A percentile compares a stretch with the other conserved stretches of the same genome.
These are phyloP conservation scores for Mimosa pudica DNA, from an alignment of 306 rosid species.

Conservation along the genomic window DNA sequence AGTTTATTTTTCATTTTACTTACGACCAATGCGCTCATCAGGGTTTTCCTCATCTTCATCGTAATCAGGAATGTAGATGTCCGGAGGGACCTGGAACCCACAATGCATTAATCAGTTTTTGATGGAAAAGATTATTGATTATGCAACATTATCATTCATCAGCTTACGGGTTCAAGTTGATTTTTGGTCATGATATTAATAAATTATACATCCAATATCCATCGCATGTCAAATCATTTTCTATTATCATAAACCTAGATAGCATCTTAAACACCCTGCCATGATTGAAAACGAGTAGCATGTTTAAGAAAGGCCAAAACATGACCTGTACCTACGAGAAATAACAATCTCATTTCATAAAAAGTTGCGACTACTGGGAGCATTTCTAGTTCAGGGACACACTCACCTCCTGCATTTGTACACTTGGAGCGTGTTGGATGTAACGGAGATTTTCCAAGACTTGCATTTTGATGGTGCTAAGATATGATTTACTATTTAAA, in stretches of 20 bases:
- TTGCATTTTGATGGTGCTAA: constrained; percentile 87
- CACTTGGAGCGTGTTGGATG: constrained; percentile 96
- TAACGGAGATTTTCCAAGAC: constrained; percentile 90
- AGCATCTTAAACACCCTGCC: neutral
- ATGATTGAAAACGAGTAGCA: neutral
- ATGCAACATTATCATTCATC: constrained; percentile 5
- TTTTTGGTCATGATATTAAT: constrained; percentile 13
- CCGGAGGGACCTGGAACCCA: constrained; percentile 87
- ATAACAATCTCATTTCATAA: neutral
- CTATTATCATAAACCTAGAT: neutral
- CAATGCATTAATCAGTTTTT: constrained; percentile 25
- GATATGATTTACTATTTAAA: constrained; percentile 86
- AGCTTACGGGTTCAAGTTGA: constrained; percentile 1
- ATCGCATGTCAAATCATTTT: constrained; percentile 18
- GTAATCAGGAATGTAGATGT: constrained; percentile 87
- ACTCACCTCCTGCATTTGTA: constrained; percentile 97
- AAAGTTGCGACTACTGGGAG: neutral
- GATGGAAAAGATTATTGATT: neutral
- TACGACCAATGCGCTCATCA: constrained; percentile 92
- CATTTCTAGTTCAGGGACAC: constrained; percentile 21
- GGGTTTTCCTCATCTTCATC: constrained; percentile 96
- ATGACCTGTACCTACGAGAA: constrained; percentile 9
- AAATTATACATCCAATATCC: too few relatives aligned
- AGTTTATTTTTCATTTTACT: constrained; percentile 24
- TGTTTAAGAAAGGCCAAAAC: constrained; percentile 11